phyloP scores from a whole-genome alignment of 805 yeast species.

The Yueomyces sp. region DNA sequence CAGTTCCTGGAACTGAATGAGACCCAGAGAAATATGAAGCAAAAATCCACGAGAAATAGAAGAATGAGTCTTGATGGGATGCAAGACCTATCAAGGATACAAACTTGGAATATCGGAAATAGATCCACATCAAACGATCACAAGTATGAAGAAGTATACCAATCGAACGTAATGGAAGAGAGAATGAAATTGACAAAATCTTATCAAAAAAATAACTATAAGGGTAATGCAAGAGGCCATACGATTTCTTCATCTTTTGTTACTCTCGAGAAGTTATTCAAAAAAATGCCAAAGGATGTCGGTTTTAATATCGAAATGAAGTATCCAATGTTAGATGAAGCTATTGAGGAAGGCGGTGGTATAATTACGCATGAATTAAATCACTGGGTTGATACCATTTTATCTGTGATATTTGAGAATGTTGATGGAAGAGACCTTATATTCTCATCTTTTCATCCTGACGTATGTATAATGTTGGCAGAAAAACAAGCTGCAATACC shows the following conservation, averaged over 20 bases:
- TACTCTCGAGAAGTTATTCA: constrained; percentile 72
- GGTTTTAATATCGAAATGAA: constrained; percentile 93
- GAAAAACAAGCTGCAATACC: constrained; percentile 92
- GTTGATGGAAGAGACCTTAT: constrained; percentile 73
- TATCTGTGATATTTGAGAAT: constrained; percentile 66
- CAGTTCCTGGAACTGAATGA: constrained; percentile 56
- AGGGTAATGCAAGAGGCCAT: constrained; percentile 84
- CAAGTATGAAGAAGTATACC: constrained; percentile 1
- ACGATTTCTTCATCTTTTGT: constrained; percentile 88
- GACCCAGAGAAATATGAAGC: constrained; percentile 8
- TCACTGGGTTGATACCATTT: constrained; percentile 76
- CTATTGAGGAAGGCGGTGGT: constrained; percentile 79
- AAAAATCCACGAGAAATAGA: constrained; percentile 6
- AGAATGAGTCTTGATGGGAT: constrained; percentile 20
- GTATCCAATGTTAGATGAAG: constrained; percentile 91
- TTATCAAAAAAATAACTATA: constrained; percentile 72
- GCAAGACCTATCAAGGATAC: constrained; percentile 3
- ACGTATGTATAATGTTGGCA: constrained; percentile 71
- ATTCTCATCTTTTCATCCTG: constrained; percentile 91
- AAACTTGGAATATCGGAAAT: not conserved
- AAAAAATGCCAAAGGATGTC: constrained; percentile 64
- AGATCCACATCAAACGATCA: constrained; percentile 2
- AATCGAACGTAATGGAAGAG: constrained; percentile 21
- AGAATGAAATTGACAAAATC: constrained; percentile 83
- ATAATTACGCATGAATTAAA: constrained; percentile 73